Evolutionary conservation across 495 filamentous ascomycete genomes (phyloP), one percentile per base, ranked within the genome.

Genomic region (Choiromyces venosus): DNA sequence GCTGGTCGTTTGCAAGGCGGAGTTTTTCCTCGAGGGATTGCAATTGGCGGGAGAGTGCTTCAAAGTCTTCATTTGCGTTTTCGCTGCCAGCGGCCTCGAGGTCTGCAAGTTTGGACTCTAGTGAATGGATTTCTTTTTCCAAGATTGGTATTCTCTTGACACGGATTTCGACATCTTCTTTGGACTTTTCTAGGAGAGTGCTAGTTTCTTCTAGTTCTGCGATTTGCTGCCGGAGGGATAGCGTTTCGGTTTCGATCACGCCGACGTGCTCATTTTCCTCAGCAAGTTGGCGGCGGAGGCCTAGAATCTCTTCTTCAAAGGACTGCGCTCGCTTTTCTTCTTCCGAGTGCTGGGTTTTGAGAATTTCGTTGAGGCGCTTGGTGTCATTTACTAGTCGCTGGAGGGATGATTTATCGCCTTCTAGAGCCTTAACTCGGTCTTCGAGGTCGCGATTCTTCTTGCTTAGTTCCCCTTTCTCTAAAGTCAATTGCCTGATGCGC

Each of bases 331-430:
- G 69, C 52, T 70, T 40, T n/a, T 77, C 74, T 1, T 70, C 46
- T 42, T 77, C 74, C 9, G 44, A 18, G 9, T 35, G n/a, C n/a
- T 77, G 75, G 18, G 37, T 70, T 39, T 73, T 77, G 10, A 77
- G 66, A 66, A 77, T 77, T n/a, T 77, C 74, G 16, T 73, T 77
- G 1, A 77, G 74, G 18, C 74, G 38, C 37, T 77, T 77, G 6
- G 74, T 77, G 46, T 77, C 75, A n/a, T 69, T 77, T 38, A 70
- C 70, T 5, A 77, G 70, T 35, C 52, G 68, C 39, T 77, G 75
- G 9, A 77, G 42, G 7, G 75, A 42, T n/a, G 61, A 61, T 29
- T 77, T 77, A 56, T 77, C 75, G 6, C 37, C 74, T 39, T 77
- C 75, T 33, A 77, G 66, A 12, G 46, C 42, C 18, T 44, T 64